A percentile compares a stretch with the other conserved stretches of the same genome.
These are phyloP conservation scores for Domatiomyces globalis DNA, from an alignment of 2,329 filamentous ascomycete genomes.

Conservation along the genomic window DNA sequence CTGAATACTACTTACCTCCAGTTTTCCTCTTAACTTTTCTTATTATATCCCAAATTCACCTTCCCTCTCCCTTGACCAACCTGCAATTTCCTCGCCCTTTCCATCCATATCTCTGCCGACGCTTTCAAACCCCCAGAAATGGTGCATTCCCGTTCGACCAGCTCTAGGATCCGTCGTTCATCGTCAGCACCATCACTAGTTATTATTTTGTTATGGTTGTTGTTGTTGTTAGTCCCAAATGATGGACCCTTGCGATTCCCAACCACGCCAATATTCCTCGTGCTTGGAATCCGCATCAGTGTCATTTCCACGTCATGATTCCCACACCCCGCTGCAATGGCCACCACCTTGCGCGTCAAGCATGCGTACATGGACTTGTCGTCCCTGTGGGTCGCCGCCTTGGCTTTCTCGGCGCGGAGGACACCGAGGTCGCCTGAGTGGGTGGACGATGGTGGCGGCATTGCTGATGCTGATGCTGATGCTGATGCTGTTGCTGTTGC, in stretches of 20 bases:
- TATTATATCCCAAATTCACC: conserved; percentile 11
- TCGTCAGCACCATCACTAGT: conserved; percentile 14
- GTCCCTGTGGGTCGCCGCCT: conserved; percentile 24
- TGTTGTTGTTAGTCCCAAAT: background rate
- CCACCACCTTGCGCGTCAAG: conserved; percentile 62
- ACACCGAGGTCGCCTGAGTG: conserved; percentile 28
- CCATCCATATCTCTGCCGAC: conserved; percentile 38
- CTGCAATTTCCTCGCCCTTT: conserved; percentile 35
- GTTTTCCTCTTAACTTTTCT: background rate
- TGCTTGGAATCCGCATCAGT: conserved; percentile 81
- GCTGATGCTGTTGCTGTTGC: conserved; percentile 1
- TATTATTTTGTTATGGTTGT: conserved; percentile 16
- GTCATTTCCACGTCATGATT: conserved; percentile 58
- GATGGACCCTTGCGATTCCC: conserved; percentile 39
- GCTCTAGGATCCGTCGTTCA: conserved; percentile 41
- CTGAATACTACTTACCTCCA: background rate
- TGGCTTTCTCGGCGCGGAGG: conserved; percentile 25
- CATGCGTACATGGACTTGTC: conserved; percentile 63
- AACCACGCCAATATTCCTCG: conserved; percentile 68
- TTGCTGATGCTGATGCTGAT: background rate
- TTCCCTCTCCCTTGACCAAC: conserved; percentile 31
- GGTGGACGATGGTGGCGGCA: background rate
- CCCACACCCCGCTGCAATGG: conserved; percentile 39
- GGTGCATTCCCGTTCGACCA: conserved; percentile 43
- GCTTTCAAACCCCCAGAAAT: conserved; percentile 31